Conservation (phyloP, 495 filamentous ascomycete species). For the Hypoxylon lienhwacheense region DNA sequence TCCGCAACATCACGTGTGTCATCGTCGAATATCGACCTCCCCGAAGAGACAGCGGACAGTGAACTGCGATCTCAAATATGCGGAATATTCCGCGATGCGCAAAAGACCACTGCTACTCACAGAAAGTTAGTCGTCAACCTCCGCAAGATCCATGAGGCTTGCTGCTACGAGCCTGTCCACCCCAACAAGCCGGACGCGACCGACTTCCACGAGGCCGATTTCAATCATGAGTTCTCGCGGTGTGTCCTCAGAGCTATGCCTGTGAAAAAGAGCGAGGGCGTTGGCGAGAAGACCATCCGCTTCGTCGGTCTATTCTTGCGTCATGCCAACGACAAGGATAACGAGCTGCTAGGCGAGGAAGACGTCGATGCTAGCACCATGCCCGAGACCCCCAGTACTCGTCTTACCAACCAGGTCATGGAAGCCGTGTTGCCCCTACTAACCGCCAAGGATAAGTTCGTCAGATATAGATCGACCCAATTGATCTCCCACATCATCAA, state of each 20-base stretch:
- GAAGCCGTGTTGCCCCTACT: conserved; percentile 69
- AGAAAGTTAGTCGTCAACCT: conserved; percentile 84
- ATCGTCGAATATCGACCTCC: conserved; percentile 66
- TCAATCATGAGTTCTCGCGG: conserved; percentile 79
- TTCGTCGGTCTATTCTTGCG: conserved; percentile 85
- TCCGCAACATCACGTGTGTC: conserved; percentile 63
- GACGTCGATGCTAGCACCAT: conserved; percentile 62
- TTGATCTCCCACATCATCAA: conserved; percentile 85
- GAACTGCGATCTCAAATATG: conserved; percentile 75
- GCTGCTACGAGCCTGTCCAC: conserved; percentile 72
- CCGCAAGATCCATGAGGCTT: conserved; percentile 84
- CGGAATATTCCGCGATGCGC: conserved; percentile 81
- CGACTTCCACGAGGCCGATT: conserved; percentile 77
- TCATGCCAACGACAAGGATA: conserved; percentile 81
- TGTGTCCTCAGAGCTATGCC: conserved; percentile 79
- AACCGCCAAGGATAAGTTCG: conserved; percentile 82
- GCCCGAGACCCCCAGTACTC: conserved; percentile 77
- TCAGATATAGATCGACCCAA: conserved; percentile 88
- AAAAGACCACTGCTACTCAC: conserved; percentile 83
- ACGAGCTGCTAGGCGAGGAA: conserved; percentile 51
- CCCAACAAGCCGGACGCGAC: conserved; percentile 53
- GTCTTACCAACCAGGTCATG: conserved; percentile 73
- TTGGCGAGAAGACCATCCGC: conserved; percentile 79
- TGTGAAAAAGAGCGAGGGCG: conserved; percentile 89
- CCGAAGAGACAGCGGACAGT: conserved; percentile 71